Evolutionary conservation across 129 eudicot species (phyloP).

Genomic region (Chrysanthemum lavandulifolium): DNA sequence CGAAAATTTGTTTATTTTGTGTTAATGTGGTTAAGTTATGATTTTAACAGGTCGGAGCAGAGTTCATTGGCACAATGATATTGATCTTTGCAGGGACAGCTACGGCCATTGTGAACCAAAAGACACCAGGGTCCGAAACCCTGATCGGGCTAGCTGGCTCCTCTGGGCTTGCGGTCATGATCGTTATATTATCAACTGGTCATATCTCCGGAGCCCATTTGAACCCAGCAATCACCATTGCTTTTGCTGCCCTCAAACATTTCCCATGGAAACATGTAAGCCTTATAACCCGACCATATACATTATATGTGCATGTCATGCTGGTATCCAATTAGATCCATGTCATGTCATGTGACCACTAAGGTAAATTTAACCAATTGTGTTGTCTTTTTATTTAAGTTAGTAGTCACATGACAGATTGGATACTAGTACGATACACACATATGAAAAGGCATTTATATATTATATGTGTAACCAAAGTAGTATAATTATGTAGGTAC

Average conservation of each 20-base stretch:
- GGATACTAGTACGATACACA: no score
- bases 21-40: slow-evolving; percentile 1
- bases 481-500: slow-evolving; percentile 52
- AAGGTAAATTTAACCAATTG: no score
- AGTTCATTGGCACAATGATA: slow-evolving; percentile 88
- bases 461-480: neutral
- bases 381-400: no score
- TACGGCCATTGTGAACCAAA: slow-evolving; percentile 88
- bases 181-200: slow-evolving; percentile 79
- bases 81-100: slow-evolving; percentile 86
- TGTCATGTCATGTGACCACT: no score
- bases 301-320: neutral
- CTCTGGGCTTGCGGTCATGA: slow-evolving; percentile 87
- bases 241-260: slow-evolving; percentile 92
- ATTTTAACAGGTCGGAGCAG: slow-evolving; percentile 77
- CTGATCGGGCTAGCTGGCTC: slow-evolving; percentile 81
- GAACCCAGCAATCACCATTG: slow-evolving; percentile 83
- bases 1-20: neutral
- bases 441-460: no score
- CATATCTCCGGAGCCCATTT: slow-evolving; percentile 98
- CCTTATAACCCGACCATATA: neutral
- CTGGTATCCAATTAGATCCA: no score
- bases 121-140: slow-evolving; percentile 75
- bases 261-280: slow-evolving; percentile 93
- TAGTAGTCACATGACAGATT: no score